Evolutionary conservation across 805 yeast species (phyloP).

Genomic region (Candida insectalens): DNA sequence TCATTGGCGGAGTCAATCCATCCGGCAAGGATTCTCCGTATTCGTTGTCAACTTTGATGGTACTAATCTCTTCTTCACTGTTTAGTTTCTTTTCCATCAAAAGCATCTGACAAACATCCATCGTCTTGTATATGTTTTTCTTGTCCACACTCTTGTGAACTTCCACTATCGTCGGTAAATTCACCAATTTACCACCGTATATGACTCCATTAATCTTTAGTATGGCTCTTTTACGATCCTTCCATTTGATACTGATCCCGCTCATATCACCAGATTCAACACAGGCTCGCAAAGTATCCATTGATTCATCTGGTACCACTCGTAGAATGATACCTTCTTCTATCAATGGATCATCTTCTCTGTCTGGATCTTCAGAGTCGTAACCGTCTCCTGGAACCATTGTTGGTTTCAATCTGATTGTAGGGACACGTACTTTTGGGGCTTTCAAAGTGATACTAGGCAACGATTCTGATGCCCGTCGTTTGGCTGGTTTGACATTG

Average conservation of each 20-base stretch:
- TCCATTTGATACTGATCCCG: slow-evolving; percentile 70
- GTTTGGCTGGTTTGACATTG: too few relatives aligned
- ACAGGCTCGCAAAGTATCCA: slow-evolving; percentile 67
- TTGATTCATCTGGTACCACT: slow-evolving; percentile 54
- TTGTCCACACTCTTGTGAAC: slow-evolving; percentile 81
- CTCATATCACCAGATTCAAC: slow-evolving; percentile 68
- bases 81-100: slow-evolving; percentile 52
- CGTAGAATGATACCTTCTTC: slow-evolving; percentile 82
- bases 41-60: slow-evolving; percentile 32
- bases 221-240: slow-evolving; percentile 71
- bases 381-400: slow-evolving; percentile 91
- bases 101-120: slow-evolving; percentile 80
- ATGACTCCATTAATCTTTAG: slow-evolving; percentile 58
- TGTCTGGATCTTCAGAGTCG: slow-evolving; percentile 92
- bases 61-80: slow-evolving; percentile 35
- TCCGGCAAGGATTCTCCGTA: slow-evolving; percentile 42
- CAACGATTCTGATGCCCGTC: too few relatives aligned
- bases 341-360: slow-evolving; percentile 87
- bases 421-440: slow-evolving; percentile 24
- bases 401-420: slow-evolving; percentile 44
- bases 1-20: slow-evolving; percentile 78
- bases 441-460: neutral
- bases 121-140: slow-evolving; percentile 78
- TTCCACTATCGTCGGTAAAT: slow-evolving; percentile 82
- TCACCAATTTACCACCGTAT: slow-evolving; percentile 80